These are phyloP conservation scores for Arachnopeziza araneosa DNA, from an alignment of 2,329 filamentous ascomycete genomes.

Conservation along the genomic window DNA sequence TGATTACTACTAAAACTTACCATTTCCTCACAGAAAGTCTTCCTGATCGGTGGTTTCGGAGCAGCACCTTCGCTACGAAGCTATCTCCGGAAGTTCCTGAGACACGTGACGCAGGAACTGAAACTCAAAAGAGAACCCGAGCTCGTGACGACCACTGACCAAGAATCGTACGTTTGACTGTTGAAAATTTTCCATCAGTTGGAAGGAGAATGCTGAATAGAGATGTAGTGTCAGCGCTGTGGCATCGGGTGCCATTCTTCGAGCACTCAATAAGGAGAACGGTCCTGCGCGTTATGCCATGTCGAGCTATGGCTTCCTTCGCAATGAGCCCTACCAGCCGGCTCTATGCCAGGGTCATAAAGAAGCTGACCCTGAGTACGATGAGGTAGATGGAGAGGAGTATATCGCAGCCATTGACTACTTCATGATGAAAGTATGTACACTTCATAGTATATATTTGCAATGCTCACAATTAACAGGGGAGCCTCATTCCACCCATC, in stretches of 20 bases:
- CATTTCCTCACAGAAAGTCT: conserved; percentile 15
- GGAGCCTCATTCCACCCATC: conserved; percentile 4
- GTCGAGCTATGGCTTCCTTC: conserved; percentile 18
- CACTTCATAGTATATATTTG: neutral
- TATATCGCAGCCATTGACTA: conserved; percentile 17
- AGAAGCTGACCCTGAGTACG: neutral
- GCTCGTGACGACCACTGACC: conserved; percentile 5
- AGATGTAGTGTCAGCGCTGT: conserved; percentile 14
- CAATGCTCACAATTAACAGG: conserved; percentile 4
- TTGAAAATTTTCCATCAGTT: neutral
- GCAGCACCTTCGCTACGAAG: conserved; percentile 15
- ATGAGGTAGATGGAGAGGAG: conserved; percentile 9
- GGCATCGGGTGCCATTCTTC: conserved; percentile 15
- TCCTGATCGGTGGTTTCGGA: conserved; percentile 22
- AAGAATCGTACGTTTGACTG: conserved; percentile 7
- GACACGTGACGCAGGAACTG: neutral
- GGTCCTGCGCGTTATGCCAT: conserved; percentile 10
- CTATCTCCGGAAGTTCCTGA: conserved; percentile 5
- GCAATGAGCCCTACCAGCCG: conserved; percentile 9
- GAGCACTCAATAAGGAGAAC: conserved; percentile 16
- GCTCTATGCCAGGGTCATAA: conserved; percentile 1
- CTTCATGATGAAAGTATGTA: conserved; percentile 15
- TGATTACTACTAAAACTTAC: neutral
- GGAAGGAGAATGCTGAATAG: neutral
- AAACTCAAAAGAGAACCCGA: conserved; percentile 1